phyloP scores from a whole-genome alignment of 129 eudicot species.

The Ambrosia trifida region DNA sequence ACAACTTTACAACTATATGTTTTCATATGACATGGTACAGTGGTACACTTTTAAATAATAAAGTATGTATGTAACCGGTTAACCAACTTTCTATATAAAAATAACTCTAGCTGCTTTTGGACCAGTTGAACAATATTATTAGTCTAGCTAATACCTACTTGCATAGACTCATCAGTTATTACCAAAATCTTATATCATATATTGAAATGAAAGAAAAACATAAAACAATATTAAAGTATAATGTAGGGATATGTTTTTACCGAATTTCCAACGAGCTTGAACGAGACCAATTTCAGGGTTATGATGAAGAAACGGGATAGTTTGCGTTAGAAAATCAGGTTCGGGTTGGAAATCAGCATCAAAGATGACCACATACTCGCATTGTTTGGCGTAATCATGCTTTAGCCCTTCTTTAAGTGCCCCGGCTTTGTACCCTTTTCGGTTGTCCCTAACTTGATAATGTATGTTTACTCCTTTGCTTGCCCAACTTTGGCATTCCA shows the following conservation, averaged over 20 bases:
- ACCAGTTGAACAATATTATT: neutral
- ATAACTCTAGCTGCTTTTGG: neutral
- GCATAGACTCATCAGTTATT: too few relatives aligned
- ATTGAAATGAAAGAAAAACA: neutral
- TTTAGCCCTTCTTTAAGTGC: conserved; percentile 13
- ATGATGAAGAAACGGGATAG: conserved; percentile 18
- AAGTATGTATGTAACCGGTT: neutral
- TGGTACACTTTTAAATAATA: too few relatives aligned
- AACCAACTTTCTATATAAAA: neutral
- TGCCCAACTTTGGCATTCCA: neutral
- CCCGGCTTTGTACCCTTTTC: conserved; percentile 24
- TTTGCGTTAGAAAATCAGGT: conserved; percentile 1
- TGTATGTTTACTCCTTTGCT: neutral
- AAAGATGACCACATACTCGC: conserved; percentile 22
- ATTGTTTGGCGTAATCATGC: neutral
- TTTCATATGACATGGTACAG: neutral
- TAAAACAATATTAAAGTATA: neutral
- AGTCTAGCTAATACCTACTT: neutral
- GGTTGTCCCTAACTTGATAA: conserved; percentile 6
- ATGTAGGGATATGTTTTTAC: neutral
- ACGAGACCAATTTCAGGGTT: conserved; percentile 11
- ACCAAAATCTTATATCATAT: too few relatives aligned
- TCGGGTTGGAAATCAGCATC: conserved; percentile 25
- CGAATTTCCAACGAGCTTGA: conserved; percentile 24
- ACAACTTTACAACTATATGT: neutral